Base-by-base conservation (phyloP, 768 basidiomycete species). In the Suillus subaureus region DNA sequence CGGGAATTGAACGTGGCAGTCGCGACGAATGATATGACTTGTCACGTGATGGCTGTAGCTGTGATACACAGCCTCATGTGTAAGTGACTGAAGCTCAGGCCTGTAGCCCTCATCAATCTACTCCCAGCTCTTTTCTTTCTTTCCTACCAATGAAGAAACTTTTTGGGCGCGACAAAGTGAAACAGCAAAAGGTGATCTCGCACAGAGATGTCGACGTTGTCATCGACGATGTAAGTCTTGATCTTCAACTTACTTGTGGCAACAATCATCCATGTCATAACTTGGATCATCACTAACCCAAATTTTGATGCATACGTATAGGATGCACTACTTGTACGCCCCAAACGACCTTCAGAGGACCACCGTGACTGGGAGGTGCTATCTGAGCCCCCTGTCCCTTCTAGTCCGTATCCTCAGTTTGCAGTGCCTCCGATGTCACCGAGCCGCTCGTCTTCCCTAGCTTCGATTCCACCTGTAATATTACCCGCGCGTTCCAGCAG, bases 101-200 rank as follows among this genome's bases (percentile, higher is more conserved):
- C 9, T 33, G 57, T 40, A 54, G 43, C 40, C 12, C 65, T 66
- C 65, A 47, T 57, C 45, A 26, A 58, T 42, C 58, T 43, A 42
- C 58, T 60, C 26, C 40, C 58, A 42, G 26, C 16, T 28, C 39
- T 37, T 35, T 56, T 56, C 54, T 33, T 13, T 35, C 31, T 28
- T 28, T 40, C 57, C 8, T 40, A 39, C 65, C 71, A 43, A 89
- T 88, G 87, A 88, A 85, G 79, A 88, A 83, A 78, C 75, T 90
- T 51, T 89, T 90, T 65, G 79, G 80, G 31, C 78, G 83, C 62
- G 82, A 80, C 72, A 88, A 85, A 70, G 68, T 72, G 63, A 86
- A 82, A 73, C 64, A 72, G 33, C 63, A 78, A 11, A 80, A 74
- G 63, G 70, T 74, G 26, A 74, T 66, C 23, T 73, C 67, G 55